Evolutionary conservation across 2,329 filamentous ascomycete species (phyloP).

Genomic region (Gaeumannomyces sp.): DNA sequence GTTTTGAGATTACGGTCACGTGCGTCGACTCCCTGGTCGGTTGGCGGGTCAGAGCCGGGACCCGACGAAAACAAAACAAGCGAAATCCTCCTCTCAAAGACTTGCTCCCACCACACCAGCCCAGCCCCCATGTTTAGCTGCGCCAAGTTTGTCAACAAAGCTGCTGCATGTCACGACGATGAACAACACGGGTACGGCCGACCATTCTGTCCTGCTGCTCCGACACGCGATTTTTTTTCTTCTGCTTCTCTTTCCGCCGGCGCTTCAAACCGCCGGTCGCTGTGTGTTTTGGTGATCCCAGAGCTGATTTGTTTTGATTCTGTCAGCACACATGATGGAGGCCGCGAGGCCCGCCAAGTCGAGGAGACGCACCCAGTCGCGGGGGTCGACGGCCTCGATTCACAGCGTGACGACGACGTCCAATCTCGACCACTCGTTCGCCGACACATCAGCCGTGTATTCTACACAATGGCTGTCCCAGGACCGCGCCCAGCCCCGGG

Average conservation of each 20-base stretch:
- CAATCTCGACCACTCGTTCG: constrained; percentile 43
- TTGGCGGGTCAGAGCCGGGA: constrained; percentile 1
- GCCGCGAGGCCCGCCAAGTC: neutral
- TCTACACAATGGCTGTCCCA: constrained; percentile 41
- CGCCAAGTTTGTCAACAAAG: constrained; percentile 1
- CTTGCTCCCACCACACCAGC: constrained; percentile 1
- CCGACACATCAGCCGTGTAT: constrained; percentile 38
- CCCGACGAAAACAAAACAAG: neutral
- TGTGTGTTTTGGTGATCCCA: neutral
- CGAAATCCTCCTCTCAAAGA: neutral
- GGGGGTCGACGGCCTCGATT: constrained; percentile 49
- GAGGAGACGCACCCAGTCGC: neutral
- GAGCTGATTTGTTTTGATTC: neutral
- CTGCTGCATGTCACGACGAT: neutral
- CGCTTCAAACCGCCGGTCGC: too few relatives aligned
- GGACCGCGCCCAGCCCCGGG: constrained; percentile 36
- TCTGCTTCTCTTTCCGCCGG: neutral
- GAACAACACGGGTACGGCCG: neutral
- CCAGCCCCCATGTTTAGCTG: constrained; percentile 1
- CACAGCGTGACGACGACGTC: constrained; percentile 48
- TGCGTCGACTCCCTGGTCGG: neutral
- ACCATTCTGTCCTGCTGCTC: neutral
- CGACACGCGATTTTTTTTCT: neutral
- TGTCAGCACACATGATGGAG: constrained; percentile 1
- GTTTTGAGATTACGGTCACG: neutral